phyloP scores from a whole-genome alignment of 2,329 filamentous ascomycete genomes.

The Xylariaceae sp. region DNA sequence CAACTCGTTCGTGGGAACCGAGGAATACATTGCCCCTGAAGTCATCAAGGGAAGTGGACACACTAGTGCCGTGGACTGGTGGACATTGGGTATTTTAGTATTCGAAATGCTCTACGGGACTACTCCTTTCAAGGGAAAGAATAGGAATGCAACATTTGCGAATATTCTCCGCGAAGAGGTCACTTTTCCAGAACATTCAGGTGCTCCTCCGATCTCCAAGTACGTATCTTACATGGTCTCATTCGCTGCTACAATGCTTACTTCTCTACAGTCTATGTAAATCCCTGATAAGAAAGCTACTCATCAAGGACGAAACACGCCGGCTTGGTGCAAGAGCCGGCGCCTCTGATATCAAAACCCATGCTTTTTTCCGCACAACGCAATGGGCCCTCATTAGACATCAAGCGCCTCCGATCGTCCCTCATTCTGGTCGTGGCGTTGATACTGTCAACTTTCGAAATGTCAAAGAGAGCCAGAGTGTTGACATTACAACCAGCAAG shows the following conservation, averaged over 20 bases:
- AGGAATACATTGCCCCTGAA: slow-evolving; percentile 98
- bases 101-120: slow-evolving; percentile 99
- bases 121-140: slow-evolving; percentile 99
- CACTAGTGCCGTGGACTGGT: slow-evolving; percentile 98
- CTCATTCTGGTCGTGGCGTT: slow-evolving; percentile 82
- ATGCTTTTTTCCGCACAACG: slow-evolving; percentile 93
- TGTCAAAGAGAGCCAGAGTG: slow-evolving; percentile 94
- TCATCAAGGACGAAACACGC: slow-evolving; percentile 97
- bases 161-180: slow-evolving; percentile 96
- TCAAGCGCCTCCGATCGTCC: slow-evolving; percentile 96
- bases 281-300: slow-evolving; percentile 88
- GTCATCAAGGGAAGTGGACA: slow-evolving; percentile 98
- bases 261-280: slow-evolving; percentile 74
- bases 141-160: slow-evolving; percentile 94
- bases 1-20: slow-evolving; percentile 96
- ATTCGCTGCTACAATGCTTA: slow-evolving; percentile 5
- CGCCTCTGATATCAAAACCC: slow-evolving; percentile 92
- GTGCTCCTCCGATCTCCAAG: slow-evolving; percentile 85
- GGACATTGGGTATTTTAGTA: slow-evolving; percentile 94
- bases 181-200: slow-evolving; percentile 86
- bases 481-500: slow-evolving; percentile 75
- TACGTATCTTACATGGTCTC: slow-evolving; percentile 47
- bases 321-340: slow-evolving; percentile 90
- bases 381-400: slow-evolving; percentile 97
- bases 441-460: slow-evolving; percentile 98